Evolutionary conservation across 768 basidiomycete genomes (phyloP).

Genomic region (Tubosaeta sp.): DNA sequence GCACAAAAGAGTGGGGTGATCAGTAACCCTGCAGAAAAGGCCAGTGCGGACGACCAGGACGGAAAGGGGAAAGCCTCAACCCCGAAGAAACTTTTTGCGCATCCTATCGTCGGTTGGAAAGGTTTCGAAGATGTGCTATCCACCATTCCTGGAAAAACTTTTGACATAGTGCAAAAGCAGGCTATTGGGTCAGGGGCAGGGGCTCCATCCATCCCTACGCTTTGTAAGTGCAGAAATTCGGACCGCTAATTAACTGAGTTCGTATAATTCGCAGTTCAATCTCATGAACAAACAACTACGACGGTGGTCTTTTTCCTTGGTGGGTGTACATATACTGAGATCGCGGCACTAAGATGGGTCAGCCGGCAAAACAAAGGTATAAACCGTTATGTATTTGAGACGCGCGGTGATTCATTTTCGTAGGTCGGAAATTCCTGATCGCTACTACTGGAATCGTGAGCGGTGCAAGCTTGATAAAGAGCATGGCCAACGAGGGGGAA

Average conservation of each 20-base stretch:
- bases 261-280: slow-evolving; percentile 34
- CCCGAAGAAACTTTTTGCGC: slow-evolving; percentile 68
- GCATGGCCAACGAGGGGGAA: slow-evolving; percentile 48
- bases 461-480: slow-evolving; percentile 68
- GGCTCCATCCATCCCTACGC: slow-evolving; percentile 26
- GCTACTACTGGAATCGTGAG: slow-evolving; percentile 90
- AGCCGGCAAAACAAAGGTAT: slow-evolving; percentile 77
- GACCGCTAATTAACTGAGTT: background rate
- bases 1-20: slow-evolving; percentile 89
- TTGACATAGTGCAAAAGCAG: slow-evolving; percentile 65
- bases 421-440: slow-evolving; percentile 84
- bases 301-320: slow-evolving; percentile 96
- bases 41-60: slow-evolving; percentile 34
- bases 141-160: slow-evolving; percentile 77
- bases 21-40: slow-evolving; percentile 68
- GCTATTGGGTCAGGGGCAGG: slow-evolving; percentile 26
- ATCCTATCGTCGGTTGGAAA: slow-evolving; percentile 94
- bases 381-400: slow-evolving; percentile 9
- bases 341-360: slow-evolving; percentile 92
- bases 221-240: slow-evolving; percentile 30
- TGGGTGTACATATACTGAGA: slow-evolving; percentile 96
- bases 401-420: slow-evolving; percentile 10
- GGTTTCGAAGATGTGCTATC: slow-evolving; percentile 91
- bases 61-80: slow-evolving; percentile 35
- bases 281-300: slow-evolving; percentile 63